phyloP scores from a whole-genome alignment of 1,139 yeast species.

The Taiozyma sp. region DNA sequence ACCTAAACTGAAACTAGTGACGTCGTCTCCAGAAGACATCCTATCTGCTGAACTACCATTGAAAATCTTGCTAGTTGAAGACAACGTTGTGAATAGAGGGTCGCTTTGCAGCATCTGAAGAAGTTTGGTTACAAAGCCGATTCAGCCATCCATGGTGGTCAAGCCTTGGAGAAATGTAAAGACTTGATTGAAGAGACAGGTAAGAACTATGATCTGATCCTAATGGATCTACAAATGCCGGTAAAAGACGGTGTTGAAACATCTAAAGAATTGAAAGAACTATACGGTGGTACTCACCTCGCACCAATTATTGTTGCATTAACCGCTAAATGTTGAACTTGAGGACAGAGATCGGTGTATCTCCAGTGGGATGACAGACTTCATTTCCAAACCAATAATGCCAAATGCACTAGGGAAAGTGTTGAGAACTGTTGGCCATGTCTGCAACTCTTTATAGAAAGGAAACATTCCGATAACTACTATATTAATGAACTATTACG shows the following conservation, averaged over 20 bases:
- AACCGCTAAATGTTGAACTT: slow-evolving; percentile 53
- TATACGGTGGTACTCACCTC: slow-evolving; percentile 30
- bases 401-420: slow-evolving; percentile 40
- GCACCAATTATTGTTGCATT: slow-evolving; percentile 43
- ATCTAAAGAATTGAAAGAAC: slow-evolving; percentile 73
- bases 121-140: slow-evolving; percentile 49
- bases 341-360: slow-evolving; percentile 46
- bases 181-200: slow-evolving; percentile 71
- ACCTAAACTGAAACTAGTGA: slow-evolving; percentile 1
- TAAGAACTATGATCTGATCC: slow-evolving; percentile 51
- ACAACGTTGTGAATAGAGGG: slow-evolving; percentile 82
- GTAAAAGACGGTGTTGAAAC: slow-evolving; percentile 90
- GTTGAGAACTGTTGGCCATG: slow-evolving; percentile 8
- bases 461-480: neutral
- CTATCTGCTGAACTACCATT: slow-evolving; percentile 34
- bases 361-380: slow-evolving; percentile 50
- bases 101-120: slow-evolving; percentile 64
- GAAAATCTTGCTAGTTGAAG: slow-evolving; percentile 82
- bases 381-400: slow-evolving; percentile 48
- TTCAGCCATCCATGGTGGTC: slow-evolving; percentile 80
- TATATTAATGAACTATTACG: neutral
- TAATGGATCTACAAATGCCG: slow-evolving; percentile 93
- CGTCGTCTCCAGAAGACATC: slow-evolving; percentile 4
- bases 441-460: neutral
- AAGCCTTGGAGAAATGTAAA: slow-evolving; percentile 84